These are phyloP conservation scores for Naumovozyma castellii DNA, from an alignment of 805 yeast genomes.

Conservation along the genomic window DNA sequence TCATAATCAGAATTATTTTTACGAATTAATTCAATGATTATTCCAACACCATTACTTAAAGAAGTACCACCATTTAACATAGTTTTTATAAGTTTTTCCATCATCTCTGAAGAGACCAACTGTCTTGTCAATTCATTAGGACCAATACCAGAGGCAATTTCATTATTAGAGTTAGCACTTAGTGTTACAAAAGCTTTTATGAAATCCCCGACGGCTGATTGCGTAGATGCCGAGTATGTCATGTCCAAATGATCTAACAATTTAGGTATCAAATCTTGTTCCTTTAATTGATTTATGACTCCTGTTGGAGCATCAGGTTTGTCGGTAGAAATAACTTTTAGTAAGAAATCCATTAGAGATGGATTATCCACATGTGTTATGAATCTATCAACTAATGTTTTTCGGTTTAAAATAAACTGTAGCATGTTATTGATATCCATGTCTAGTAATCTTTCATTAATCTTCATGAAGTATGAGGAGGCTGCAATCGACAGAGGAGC, in stretches of 20 bases:
- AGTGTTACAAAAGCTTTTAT: slow-evolving; percentile 87
- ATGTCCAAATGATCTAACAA: slow-evolving; percentile 61
- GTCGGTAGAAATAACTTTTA: slow-evolving; percentile 86
- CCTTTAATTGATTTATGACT: slow-evolving; percentile 62
- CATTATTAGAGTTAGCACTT: slow-evolving; percentile 82
- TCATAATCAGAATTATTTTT: slow-evolving; percentile 95
- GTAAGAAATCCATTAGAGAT: slow-evolving; percentile 82
- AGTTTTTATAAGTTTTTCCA: slow-evolving; percentile 55
- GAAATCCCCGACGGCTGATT: slow-evolving; percentile 90
- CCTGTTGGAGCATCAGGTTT: slow-evolving; percentile 86
- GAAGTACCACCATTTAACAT: slow-evolving; percentile 83
- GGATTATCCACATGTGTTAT: slow-evolving; percentile 84
- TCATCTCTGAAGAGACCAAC: slow-evolving; percentile 64
- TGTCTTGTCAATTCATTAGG: slow-evolving; percentile 91
- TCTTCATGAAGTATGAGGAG: slow-evolving; percentile 83
- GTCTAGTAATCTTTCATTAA: slow-evolving; percentile 80
- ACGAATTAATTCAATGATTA: slow-evolving; percentile 84
- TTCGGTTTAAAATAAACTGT: slow-evolving; percentile 55
- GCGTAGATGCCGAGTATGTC: slow-evolving; percentile 55
- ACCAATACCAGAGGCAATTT: slow-evolving; percentile 83
- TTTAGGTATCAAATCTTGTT: slow-evolving; percentile 64
- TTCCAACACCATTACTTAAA: slow-evolving; percentile 86
- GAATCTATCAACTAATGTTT: slow-evolving; percentile 65
- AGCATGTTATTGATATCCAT: slow-evolving; percentile 77
- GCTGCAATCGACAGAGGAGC: slow-evolving; percentile 62